These are phyloP conservation scores for Ogataea pini DNA, from an alignment of 805 yeast species.

Conservation along the genomic window DNA sequence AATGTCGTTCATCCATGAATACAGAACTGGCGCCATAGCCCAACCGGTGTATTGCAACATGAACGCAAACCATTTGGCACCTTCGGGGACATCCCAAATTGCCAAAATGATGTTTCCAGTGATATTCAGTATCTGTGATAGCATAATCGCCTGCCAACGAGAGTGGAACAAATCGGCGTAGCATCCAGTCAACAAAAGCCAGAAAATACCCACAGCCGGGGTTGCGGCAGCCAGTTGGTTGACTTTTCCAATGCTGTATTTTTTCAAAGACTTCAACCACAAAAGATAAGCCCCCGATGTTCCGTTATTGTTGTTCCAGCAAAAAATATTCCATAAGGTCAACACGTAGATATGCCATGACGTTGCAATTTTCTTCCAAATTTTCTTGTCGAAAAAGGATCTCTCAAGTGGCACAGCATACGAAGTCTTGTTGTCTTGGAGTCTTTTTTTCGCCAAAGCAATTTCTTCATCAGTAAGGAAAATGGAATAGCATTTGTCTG, in stretches of 20 bases:
- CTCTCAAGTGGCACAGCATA: constrained; percentile 26
- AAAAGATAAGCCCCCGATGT: constrained; percentile 32
- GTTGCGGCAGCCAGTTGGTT: constrained; percentile 39
- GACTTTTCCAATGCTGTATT: constrained; percentile 39
- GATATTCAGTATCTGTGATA: constrained; percentile 43
- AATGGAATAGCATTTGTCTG: constrained; percentile 42
- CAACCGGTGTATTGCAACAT: constrained; percentile 43
- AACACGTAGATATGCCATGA: constrained; percentile 41
- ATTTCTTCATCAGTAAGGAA: constrained; percentile 43
- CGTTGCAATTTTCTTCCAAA: constrained; percentile 43
- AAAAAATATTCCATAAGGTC: constrained; percentile 24
- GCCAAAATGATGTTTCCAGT: constrained; percentile 37
- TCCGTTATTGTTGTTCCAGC: constrained; percentile 33
- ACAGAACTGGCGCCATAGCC: constrained; percentile 56
- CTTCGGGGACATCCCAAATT: constrained; percentile 49
- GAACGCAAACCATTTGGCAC: constrained; percentile 40
- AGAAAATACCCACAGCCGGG: constrained; percentile 30
- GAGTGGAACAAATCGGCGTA: constrained; percentile 29
- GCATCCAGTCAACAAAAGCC: constrained; percentile 19
- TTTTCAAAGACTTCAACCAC: constrained; percentile 28
- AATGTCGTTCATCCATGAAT: constrained; percentile 53
- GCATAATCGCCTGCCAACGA: constrained; percentile 27
- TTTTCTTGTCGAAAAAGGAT: constrained; percentile 44
- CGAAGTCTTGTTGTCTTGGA: constrained; percentile 32
- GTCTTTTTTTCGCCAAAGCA: constrained; percentile 48